Evolutionary conservation across 345 rosid species (phyloP).

Genomic region (Raphanus raphanistrum): DNA sequence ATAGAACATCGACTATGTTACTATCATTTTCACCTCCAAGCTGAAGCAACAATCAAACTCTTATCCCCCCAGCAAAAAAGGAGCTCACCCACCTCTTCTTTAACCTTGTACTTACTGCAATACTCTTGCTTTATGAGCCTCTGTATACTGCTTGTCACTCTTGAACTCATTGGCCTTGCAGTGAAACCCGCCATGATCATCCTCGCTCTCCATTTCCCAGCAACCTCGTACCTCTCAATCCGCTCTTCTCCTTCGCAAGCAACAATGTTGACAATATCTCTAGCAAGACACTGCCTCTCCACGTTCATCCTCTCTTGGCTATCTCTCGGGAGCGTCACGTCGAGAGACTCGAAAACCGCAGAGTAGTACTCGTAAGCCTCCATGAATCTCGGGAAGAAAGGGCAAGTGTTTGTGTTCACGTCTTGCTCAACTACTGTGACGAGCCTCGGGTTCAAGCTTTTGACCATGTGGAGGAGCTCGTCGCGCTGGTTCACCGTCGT

Average conservation of each 20-base stretch:
- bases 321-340: constrained; percentile 83
- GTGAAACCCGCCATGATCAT: constrained; percentile 91
- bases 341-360: constrained; percentile 87
- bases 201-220: constrained; percentile 95
- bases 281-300: constrained; percentile 90
- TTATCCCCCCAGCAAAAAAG: constrained; percentile 91
- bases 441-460: constrained; percentile 81
- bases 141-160: constrained; percentile 50
- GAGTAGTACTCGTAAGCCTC: constrained; percentile 90
- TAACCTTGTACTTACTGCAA: constrained; percentile 60
- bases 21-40: constrained; percentile 59
- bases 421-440: constrained; percentile 95
- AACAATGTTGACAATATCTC: constrained; percentile 87
- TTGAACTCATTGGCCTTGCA: constrained; percentile 58
- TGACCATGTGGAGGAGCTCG: constrained; percentile 86
- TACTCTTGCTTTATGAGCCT: constrained; percentile 60
- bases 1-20: constrained; percentile 7
- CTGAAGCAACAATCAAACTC: constrained; percentile 85
- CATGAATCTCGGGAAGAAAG: constrained; percentile 73
- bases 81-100: constrained; percentile 66
- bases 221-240: constrained; percentile 89
- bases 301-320: constrained; percentile 97
- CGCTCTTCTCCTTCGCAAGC: constrained; percentile 98
- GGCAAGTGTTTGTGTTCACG: constrained; percentile 87
- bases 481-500: constrained; percentile 86